Percentiles rank a stretch among this genome's conserved stretches.
phyloP scores from a whole-genome alignment of 371 early-diverging fungal genomes.

The Fennellomyces sp. region DNA sequence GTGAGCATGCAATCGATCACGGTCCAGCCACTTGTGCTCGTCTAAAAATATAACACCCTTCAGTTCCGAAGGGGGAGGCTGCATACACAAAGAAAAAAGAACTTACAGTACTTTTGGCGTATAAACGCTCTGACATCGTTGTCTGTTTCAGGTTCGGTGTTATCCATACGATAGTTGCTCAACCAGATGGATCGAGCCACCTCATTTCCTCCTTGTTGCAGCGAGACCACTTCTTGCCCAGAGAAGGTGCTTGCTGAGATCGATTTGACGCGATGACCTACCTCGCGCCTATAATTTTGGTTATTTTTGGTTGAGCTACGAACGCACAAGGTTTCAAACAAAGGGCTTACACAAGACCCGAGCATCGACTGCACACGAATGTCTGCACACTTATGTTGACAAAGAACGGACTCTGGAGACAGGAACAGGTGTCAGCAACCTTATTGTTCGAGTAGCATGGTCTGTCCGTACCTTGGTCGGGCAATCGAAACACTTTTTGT shows the following conservation, averaged over 20 bases:
- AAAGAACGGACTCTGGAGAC: conserved; percentile 61
- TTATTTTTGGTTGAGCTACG: background rate
- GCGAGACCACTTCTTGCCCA: conserved; percentile 54
- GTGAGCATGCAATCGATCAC: conserved; percentile 22
- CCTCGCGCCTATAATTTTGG: conserved; percentile 56
- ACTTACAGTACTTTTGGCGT: conserved; percentile 42
- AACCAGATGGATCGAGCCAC: conserved; percentile 43
- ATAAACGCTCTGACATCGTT: conserved; percentile 43
- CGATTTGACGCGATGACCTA: conserved; percentile 72
- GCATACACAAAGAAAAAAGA: background rate
- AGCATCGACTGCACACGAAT: conserved; percentile 67
- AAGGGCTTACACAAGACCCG: conserved; percentile 63
- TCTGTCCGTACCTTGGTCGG: conserved; percentile 52
- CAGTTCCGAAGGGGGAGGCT: no score
- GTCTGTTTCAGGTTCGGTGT: conserved; percentile 43
- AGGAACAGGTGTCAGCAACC: background rate
- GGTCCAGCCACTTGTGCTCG: conserved; percentile 50
- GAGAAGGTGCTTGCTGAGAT: conserved; percentile 69
- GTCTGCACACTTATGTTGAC: conserved; percentile 64
- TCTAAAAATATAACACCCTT: conserved; percentile 11
- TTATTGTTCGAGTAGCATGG: background rate
- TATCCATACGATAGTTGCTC: conserved; percentile 21
- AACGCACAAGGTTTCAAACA: background rate
- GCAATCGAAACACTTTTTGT: conserved; percentile 71
- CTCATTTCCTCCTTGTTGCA: conserved; percentile 67